Conservation (phyloP, 768 basidiomycete species). For the Mycena belliarum region DNA sequence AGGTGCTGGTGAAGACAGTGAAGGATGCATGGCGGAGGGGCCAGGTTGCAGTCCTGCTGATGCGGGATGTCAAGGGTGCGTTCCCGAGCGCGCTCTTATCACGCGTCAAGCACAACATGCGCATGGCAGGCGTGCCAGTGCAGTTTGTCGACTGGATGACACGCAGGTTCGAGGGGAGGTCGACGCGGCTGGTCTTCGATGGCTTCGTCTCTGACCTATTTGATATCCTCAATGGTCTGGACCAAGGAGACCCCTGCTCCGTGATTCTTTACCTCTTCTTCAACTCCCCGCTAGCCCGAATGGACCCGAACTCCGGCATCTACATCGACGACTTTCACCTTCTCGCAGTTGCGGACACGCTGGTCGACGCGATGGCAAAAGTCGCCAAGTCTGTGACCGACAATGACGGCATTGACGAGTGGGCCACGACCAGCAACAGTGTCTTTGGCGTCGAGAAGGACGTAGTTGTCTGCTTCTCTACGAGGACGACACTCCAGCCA, state of each 20-base stretch:
- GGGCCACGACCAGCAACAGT: neutral
- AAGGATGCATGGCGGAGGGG: neutral
- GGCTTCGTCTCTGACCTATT: neutral
- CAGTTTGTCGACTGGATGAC: neutral
- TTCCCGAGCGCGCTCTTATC: neutral
- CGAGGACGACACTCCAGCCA: neutral
- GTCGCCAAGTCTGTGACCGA: neutral
- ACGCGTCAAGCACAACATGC: neutral
- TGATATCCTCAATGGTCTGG: neutral
- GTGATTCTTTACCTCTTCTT: neutral
- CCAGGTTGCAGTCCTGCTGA: neutral
- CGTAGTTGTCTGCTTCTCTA: neutral
- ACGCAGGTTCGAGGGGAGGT: neutral
- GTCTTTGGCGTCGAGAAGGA: neutral
- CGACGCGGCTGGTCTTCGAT: neutral
- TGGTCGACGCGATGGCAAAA: neutral
- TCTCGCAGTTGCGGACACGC: neutral
- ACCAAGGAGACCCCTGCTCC: neutral
- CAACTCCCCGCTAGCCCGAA: neutral
- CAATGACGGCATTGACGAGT: neutral
- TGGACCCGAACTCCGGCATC: neutral
- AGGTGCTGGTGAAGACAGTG: neutral
- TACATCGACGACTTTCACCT: conserved; percentile 1
- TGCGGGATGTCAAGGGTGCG: neutral
- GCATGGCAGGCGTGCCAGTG: neutral